Conservation (phyloP, 495 filamentous ascomycete species). For the Xylaria flabelliformis region DNA sequence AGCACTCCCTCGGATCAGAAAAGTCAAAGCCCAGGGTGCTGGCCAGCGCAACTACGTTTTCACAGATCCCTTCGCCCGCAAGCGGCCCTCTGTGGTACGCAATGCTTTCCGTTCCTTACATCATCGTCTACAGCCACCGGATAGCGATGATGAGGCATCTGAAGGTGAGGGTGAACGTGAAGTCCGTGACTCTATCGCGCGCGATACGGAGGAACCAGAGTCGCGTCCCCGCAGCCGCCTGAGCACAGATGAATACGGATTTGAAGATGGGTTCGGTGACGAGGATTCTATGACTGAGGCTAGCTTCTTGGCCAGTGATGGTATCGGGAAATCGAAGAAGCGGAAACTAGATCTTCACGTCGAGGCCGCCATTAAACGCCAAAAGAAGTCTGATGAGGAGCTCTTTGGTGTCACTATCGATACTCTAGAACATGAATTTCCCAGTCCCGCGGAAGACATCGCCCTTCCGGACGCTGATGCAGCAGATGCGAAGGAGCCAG, state of each 20-base stretch:
- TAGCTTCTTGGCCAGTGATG: slow-evolving; percentile 56
- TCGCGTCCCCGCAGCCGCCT: slow-evolving; percentile 81
- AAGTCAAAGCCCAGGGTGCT: slow-evolving; percentile 61
- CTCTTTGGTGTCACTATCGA: slow-evolving; percentile 69
- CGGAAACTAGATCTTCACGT: slow-evolving; percentile 70
- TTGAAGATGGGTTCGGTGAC: slow-evolving; percentile 67
- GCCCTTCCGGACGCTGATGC: slow-evolving; percentile 46
- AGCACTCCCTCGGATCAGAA: slow-evolving; percentile 74
- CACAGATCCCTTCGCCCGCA: slow-evolving; percentile 77
- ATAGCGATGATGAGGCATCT: slow-evolving; percentile 64
- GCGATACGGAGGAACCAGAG: slow-evolving; percentile 82
- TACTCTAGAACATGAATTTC: slow-evolving; percentile 56
- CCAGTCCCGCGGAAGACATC: slow-evolving; percentile 48
- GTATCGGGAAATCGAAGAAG: slow-evolving; percentile 61
- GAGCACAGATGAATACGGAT: slow-evolving; percentile 69
- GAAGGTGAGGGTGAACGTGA: slow-evolving; percentile 56
- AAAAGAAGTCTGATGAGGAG: slow-evolving; percentile 77
- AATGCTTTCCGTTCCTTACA: slow-evolving; percentile 59
- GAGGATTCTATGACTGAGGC: slow-evolving; percentile 64
- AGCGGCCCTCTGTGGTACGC: slow-evolving; percentile 56
- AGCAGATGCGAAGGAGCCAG: slow-evolving; percentile 45
- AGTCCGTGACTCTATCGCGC: slow-evolving; percentile 59
- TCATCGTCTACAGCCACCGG: slow-evolving; percentile 56
- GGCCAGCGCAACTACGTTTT: slow-evolving; percentile 71
- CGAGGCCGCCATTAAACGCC: slow-evolving; percentile 69